Evolutionary conservation across 345 rosid genomes (phyloP), one percentile per base, ranked within the genome.

Genomic region (Populus tremula): DNA sequence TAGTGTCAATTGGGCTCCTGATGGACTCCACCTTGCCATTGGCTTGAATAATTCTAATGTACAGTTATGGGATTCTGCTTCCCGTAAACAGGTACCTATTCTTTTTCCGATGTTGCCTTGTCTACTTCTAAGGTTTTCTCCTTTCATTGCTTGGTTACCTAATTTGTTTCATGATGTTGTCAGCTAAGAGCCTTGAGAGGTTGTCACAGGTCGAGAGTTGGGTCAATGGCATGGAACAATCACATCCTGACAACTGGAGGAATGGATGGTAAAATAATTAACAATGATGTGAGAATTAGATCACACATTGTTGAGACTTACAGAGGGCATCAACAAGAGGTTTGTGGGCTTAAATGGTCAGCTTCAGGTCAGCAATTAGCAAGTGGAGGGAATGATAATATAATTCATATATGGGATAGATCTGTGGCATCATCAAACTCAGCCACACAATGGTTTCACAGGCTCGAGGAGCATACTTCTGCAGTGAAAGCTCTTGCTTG

Each of bases 401-500:
- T 84, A 50, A 72, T 88, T 47, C 82, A 79, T 63, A 77, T 88
- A 47, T 88, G 91, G 89, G 91, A 88, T 73, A 84, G 91, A 64
- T 82, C 86, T 25, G 13, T 78, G 80, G 81, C 85, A 7, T 86
- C 89, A 50, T 82, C 83, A 3, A 84, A 77, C 67, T 84, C 89
- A 4, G 61, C 85, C 16, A 79, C 88, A 2, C 89, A 69, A 47
- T 88, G 87, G 87, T 84, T 88, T n/a, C 91, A 88, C 76, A 78
- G 87, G 75, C 56, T 88, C 21, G 87, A 83, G 64, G 89, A 83
- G 10, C 89, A 88, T 74, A 81, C 82, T 13, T 76, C 91, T 29
- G 88, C 89, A 5, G 89, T 86, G 27, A 88, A 86, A 75, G 91
- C 91, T 36, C 88, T 88, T 18, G 88, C 91, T 23, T 88, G 89